Evolutionary conservation across 805 yeast genomes (phyloP), one percentile per base, ranked within the genome.

Genomic region (Starmerella vaccinii): DNA sequence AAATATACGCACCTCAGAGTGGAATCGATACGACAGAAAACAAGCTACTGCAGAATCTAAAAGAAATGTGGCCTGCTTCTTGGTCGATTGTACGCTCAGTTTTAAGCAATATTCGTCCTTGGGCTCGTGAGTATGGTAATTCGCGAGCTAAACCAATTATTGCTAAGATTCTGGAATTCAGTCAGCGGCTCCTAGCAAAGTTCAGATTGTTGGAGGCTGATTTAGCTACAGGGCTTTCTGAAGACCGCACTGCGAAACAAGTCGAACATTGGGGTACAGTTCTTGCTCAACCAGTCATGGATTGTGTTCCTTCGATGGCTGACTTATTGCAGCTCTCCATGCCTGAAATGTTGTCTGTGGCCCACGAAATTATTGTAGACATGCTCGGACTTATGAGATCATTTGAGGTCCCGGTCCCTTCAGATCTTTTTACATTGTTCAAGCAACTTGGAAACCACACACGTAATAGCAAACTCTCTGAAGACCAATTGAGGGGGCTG

Each of bases 261-360:
- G 46, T 34, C 10, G 32, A 40, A 8, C 41, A 30, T 33, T 59
- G 58, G 48, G 66, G 67, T 5, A 52, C 56, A 8, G 66, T 65
- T 33, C 57, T 71, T 23, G 65, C 73, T 7, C 59, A 62, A 21
- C 64, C 70, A 0, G 65, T 65, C 30, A 71, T 84, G 62, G 67
- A 70, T n/a, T 77, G 92, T 0, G 77, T 89, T 53, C 73, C 73
- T 13, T 71, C 79, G 48, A 80, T 85, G 71, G 72, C 85, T 30
- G 81, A 79, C 35, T 84, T 97, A 94, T 71, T 90, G 26, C 73
- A 92, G 52, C 70, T 90, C 43, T 86, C 90, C 52, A 97, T 89
- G 65, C 71, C 76, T 6, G 83, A 87, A 2, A 69, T 90, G 42
- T 68, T 85, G 7, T 33, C 53, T 8, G 47, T 38, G 46, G 56